Conservation (phyloP, 2,329 filamentous ascomycete genomes). For the Diaporthe longicolla region DNA sequence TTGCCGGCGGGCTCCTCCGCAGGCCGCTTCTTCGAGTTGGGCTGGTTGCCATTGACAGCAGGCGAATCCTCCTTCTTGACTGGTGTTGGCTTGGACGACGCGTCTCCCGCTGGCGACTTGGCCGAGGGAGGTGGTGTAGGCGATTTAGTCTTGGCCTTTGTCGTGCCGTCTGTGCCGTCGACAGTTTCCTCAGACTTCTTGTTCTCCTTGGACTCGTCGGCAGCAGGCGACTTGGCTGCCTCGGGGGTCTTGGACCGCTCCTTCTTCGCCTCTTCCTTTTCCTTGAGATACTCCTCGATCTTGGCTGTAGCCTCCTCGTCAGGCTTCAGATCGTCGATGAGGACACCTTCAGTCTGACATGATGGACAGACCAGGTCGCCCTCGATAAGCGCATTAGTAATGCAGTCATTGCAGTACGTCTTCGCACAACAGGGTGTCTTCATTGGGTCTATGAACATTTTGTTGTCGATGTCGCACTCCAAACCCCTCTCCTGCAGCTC, state of each 20-base stretch:
- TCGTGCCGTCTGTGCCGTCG: slow-evolving; percentile 53
- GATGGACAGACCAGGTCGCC: slow-evolving; percentile 96
- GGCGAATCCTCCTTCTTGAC: slow-evolving; percentile 49
- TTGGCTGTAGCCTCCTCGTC: slow-evolving; percentile 85
- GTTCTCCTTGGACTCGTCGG: slow-evolving; percentile 47
- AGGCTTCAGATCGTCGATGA: slow-evolving; percentile 90
- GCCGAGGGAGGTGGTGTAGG: slow-evolving; percentile 49
- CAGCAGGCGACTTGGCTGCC: slow-evolving; percentile 51
- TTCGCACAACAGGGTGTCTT: slow-evolving; percentile 98
- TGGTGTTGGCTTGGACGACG: slow-evolving; percentile 50
- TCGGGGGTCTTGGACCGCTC: slow-evolving; percentile 64
- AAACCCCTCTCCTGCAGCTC: slow-evolving; percentile 90
- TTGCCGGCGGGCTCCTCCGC: slow-evolving; percentile 80
- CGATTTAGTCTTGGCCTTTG: slow-evolving; percentile 54
- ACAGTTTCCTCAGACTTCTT: slow-evolving; percentile 55
- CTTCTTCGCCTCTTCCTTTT: slow-evolving; percentile 67
- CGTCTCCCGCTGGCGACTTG: slow-evolving; percentile 48
- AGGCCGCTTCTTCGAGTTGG: slow-evolving; percentile 80
- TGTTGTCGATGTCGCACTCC: slow-evolving; percentile 96
- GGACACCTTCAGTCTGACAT: slow-evolving; percentile 90
- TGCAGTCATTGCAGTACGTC: slow-evolving; percentile 99
- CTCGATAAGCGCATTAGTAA: slow-evolving; percentile 98
- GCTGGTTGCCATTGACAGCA: slow-evolving; percentile 46
- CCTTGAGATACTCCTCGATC: slow-evolving; percentile 80
- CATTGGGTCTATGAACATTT: slow-evolving; percentile 98